A percentile compares a stretch with the other conserved stretches of the same genome.
Conservation (phyloP, 106 monocot species). For the Dioscorea dumetorum region DNA sequence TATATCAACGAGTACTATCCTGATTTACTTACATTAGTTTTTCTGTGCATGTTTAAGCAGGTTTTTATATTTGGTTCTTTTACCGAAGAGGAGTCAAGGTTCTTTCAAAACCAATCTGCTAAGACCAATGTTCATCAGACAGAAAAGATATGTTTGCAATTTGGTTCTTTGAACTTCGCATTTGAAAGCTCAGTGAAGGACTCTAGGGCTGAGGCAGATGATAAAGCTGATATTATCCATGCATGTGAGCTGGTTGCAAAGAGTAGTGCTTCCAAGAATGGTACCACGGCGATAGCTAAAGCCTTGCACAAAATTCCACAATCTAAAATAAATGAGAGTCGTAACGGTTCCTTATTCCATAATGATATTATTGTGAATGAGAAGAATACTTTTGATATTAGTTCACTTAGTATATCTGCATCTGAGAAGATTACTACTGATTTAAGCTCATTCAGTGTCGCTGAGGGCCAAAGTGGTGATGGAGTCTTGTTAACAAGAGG, state of each 20-base stretch:
- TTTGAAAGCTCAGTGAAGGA: constrained; percentile 20
- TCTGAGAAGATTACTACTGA: too few relatives aligned
- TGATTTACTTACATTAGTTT: too few relatives aligned
- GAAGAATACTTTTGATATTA: constrained; percentile 4
- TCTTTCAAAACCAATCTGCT: constrained; percentile 26
- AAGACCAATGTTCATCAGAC: constrained; percentile 16
- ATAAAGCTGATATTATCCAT: constrained; percentile 6
- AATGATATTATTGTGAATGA: constrained; percentile 10
- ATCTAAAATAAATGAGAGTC: constrained; percentile 27
- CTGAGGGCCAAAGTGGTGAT: not conserved
- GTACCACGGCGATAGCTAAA: not conserved
- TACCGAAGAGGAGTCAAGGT: constrained; percentile 65
- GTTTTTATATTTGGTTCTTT: constrained; percentile 76
- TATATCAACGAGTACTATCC: too few relatives aligned
- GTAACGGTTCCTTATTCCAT: constrained; percentile 1
- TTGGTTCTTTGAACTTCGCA: constrained; percentile 65
- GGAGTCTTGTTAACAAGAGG: not conserved
- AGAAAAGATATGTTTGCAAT: constrained; percentile 36
- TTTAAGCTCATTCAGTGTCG: too few relatives aligned
- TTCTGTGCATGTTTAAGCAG: constrained; percentile 24
- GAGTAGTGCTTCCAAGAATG: constrained; percentile 8
- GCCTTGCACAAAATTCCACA: constrained; percentile 4
- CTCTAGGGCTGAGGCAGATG: constrained; percentile 3
- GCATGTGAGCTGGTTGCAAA: constrained; percentile 3
- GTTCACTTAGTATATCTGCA: not conserved